Evolutionary conservation across 2,329 filamentous ascomycete genomes (phyloP).

Genomic region (Fusarium clavum): DNA sequence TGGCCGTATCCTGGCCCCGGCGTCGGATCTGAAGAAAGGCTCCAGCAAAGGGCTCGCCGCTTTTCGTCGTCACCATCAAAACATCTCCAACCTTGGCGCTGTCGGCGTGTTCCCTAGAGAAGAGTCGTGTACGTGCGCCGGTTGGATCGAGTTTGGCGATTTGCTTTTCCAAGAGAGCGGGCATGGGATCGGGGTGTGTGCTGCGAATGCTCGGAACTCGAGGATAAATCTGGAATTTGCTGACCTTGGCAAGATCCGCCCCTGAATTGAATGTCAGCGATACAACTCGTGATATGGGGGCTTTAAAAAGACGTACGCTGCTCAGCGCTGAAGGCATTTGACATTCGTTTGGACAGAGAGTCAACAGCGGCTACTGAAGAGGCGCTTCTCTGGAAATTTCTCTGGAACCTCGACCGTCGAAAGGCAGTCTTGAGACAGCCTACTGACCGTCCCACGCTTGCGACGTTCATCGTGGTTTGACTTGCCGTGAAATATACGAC

Average conservation of each 20-base stretch:
- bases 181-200: constrained; percentile 74
- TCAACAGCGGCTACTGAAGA: constrained; percentile 53
- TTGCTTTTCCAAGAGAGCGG: constrained; percentile 74
- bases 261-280: constrained; percentile 44
- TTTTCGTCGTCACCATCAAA: constrained; percentile 84
- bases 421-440: constrained; percentile 76
- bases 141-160: constrained; percentile 83
- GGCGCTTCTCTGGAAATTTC: constrained; percentile 59
- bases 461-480: constrained; percentile 67
- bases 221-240: constrained; percentile 64
- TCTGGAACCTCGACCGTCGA: constrained; percentile 67
- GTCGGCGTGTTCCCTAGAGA: constrained; percentile 81
- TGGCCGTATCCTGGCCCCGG: constrained; percentile 87
- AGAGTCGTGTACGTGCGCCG: constrained; percentile 83
- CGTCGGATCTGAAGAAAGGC: constrained; percentile 89
- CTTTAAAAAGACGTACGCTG: constrained; percentile 50
- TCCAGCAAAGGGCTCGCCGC: constrained; percentile 88
- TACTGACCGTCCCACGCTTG: constrained; percentile 72
- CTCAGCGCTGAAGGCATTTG: constrained; percentile 47
- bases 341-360: constrained; percentile 20
- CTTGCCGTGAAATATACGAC: constrained; percentile 35
- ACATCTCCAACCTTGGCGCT: constrained; percentile 88
- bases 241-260: constrained; percentile 51
- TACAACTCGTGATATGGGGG: neutral
- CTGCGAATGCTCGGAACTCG: constrained; percentile 66